A percentile compares a stretch with the other conserved stretches of the same genome.
phyloP scores from a whole-genome alignment of 2,329 filamentous ascomycete genomes.

The Talaromyces sp. region DNA sequence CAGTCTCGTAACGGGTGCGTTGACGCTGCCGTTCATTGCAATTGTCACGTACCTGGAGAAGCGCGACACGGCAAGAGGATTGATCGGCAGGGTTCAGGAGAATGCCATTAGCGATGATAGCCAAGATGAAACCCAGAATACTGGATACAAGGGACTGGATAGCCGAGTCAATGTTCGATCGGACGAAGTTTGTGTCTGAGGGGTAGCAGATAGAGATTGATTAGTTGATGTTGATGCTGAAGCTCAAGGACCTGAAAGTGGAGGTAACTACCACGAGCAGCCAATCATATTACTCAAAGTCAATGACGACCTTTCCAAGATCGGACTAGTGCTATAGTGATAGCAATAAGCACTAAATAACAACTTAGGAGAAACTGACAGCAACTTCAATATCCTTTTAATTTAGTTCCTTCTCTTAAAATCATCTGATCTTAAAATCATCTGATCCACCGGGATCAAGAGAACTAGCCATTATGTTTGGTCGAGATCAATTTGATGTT shows the following conservation, averaged over 20 bases:
- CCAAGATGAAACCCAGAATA: neutral
- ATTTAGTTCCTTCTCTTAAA: neutral
- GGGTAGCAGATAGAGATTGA: neutral
- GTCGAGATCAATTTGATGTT: neutral
- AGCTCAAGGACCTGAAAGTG: neutral
- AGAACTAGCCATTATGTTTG: neutral
- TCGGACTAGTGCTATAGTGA: neutral
- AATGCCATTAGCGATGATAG: neutral
- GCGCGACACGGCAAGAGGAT: constrained; percentile 25
- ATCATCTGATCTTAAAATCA: too few species aligned
- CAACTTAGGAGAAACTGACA: neutral
- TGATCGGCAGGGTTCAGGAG: constrained; percentile 23
- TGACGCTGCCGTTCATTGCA: constrained; percentile 37
- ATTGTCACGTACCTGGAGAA: constrained; percentile 40
- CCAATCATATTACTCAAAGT: neutral
- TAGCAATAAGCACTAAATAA: neutral
- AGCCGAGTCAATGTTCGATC: constrained; percentile 6
- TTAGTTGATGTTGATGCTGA: neutral
- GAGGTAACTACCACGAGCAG: neutral
- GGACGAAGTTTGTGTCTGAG: constrained; percentile 6
- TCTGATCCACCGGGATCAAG: too few species aligned
- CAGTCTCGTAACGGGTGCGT: constrained; percentile 37
- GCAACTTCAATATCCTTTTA: neutral
- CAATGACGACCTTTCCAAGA: neutral
- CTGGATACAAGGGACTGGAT: neutral